Evolutionary conservation across 1,284 basidiomycete species (phyloP), one percentile per base, ranked within the genome.

Genomic region (Cryptococcus sp.): DNA sequence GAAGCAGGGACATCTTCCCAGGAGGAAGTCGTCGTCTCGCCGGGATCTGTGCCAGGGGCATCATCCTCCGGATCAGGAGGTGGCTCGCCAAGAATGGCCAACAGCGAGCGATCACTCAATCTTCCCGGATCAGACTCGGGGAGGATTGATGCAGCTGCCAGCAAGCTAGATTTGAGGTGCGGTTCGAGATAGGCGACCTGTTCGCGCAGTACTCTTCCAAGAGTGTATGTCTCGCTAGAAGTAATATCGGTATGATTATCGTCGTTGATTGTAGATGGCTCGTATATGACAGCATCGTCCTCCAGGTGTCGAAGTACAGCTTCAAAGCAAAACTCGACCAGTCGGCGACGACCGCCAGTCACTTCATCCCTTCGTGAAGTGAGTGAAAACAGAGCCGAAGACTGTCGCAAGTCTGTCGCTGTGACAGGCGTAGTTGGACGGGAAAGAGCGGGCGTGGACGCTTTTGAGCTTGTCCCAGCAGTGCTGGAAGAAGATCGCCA

Each of bases 261-360:
- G 26, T 46, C 41, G 10, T 7, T 16, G 3, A 46, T 52, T 16
- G 44, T 57, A 16, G 25, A 3, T 10, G 51, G 19, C 8, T 41
- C 17, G 37, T 55, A 54, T 15, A 64, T 45, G 16, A 59, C 48
- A 25, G 54, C 50, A 7, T 55, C 50, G 44, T 66, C 59, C 8
- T 66, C 61, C n/a, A 75, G 60, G 45, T 69, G 54, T 11, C 43
- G 44, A 16, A 74, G 55, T 0, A 73, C 61, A 5, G 65, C 61
- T 1, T 38, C 29, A 3, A 69, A 54, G 43, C 72, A 73, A 15
- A 51, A 46, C 22, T 66, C 63, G 7, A 69, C 57, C 25, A 75
- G 56, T 11, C 63, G 46, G 10, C 50, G 46, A 46, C 10, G 25
- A 46, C 13, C 58, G 17, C 41, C 46, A 7, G 53, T 50, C 8